phyloP scores from a whole-genome alignment of 2,329 filamentous ascomycete species.

The Arthrobotrys megalospora region DNA sequence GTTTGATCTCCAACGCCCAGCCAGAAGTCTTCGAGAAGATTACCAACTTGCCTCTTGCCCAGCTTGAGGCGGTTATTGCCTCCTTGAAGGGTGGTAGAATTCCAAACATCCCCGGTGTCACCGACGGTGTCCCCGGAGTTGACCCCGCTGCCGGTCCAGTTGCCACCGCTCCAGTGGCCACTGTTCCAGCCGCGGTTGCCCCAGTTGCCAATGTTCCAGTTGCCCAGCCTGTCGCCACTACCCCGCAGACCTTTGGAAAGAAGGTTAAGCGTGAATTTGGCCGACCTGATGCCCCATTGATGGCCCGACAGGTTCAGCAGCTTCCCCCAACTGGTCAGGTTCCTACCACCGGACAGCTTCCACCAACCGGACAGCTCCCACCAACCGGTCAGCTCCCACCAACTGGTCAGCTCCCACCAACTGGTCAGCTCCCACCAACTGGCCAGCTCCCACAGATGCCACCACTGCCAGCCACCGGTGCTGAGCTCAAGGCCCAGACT shows the following conservation, averaged over 20 bases:
- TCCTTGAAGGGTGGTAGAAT: constrained; percentile 29
- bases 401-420: not conserved
- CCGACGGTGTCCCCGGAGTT: constrained; percentile 22
- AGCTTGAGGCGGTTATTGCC: constrained; percentile 32
- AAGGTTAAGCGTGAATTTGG: constrained; percentile 26
- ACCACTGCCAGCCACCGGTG: constrained; percentile 34
- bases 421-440: not conserved
- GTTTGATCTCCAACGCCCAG: constrained; percentile 20
- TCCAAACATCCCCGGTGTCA: constrained; percentile 39
- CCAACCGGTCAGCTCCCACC: not conserved
- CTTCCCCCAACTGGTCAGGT: not conserved
- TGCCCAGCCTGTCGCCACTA: not conserved
- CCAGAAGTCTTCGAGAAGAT: constrained; percentile 23
- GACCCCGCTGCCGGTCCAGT: not conserved
- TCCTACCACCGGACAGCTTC: not conserved
- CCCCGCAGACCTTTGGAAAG: not conserved
- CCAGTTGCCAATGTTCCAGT: not conserved
- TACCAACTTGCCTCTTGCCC: constrained; percentile 26
- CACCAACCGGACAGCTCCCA: not conserved
- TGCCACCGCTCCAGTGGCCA: not conserved
- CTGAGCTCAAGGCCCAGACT: constrained; percentile 25
- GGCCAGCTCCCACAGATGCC: constrained; percentile 2
- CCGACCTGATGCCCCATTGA: constrained; percentile 15
- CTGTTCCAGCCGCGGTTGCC: not conserved
- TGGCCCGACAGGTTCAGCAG: constrained; percentile 18